Evolutionary conservation across 2,329 filamentous ascomycete species (phyloP).

Genomic region (Alternaria alternata): DNA sequence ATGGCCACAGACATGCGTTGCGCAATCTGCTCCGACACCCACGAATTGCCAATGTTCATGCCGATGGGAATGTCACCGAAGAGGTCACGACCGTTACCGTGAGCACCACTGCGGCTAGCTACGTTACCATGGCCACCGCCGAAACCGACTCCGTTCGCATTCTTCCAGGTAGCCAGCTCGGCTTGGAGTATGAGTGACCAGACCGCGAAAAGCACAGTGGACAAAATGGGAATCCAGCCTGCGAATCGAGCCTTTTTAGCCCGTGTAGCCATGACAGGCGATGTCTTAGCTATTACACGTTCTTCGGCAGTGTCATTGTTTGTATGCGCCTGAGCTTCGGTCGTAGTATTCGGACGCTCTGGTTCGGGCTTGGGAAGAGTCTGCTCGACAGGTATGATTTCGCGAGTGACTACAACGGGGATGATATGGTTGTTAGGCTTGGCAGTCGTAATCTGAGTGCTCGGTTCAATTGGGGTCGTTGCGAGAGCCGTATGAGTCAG

Average conservation of each 20-base stretch:
- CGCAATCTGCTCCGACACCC: conserved; percentile 20
- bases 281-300: background rate
- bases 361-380: background rate
- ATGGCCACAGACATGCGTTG: conserved; percentile 18
- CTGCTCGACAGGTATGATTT: conserved; percentile 10
- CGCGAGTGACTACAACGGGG: conserved; percentile 7
- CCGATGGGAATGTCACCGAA: conserved; percentile 26
- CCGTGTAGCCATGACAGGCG: background rate
- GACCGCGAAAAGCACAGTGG: conserved; percentile 14
- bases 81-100: conserved; percentile 30
- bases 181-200: conserved; percentile 9
- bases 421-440: conserved; percentile 5
- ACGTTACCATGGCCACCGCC: conserved; percentile 21
- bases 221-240: conserved; percentile 1
- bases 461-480: background rate
- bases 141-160: conserved; percentile 20
- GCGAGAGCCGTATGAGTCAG: conserved; percentile 3
- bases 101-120: conserved; percentile 12
- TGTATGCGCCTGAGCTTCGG: conserved; percentile 9
- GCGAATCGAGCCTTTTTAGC: conserved; percentile 5
- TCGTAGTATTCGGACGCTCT: background rate
- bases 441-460: conserved; percentile 3
- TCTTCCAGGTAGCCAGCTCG: conserved; percentile 19
- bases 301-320: background rate
- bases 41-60: conserved; percentile 25